Percentiles rank a stretch among this genome's conserved stretches.
Evolutionary conservation across 805 yeast genomes (phyloP).

Genomic region (Candida insectorum): DNA sequence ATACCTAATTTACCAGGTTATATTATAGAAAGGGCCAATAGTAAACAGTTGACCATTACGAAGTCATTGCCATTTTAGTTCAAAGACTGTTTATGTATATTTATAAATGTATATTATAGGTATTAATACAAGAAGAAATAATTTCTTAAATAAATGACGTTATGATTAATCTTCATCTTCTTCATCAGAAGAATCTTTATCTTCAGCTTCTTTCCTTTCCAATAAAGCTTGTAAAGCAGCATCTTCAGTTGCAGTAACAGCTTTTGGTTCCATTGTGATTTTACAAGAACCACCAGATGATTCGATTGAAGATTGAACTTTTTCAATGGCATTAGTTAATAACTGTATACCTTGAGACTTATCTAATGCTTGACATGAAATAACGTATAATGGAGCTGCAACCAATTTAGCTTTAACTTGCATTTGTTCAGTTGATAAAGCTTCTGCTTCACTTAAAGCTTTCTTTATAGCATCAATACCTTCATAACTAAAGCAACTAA

Average conservation of each 20-base stretch:
- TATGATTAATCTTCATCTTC: slow-evolving; percentile 39
- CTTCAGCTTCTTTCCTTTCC: slow-evolving; percentile 90
- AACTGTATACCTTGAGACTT: slow-evolving; percentile 82
- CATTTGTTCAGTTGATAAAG: slow-evolving; percentile 74
- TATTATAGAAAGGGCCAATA: slow-evolving; percentile 39
- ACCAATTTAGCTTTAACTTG: slow-evolving; percentile 92
- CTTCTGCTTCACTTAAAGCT: slow-evolving; percentile 86
- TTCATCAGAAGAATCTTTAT: slow-evolving; percentile 78
- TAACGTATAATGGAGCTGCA: slow-evolving; percentile 95
- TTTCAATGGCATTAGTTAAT: slow-evolving; percentile 75
- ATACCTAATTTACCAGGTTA: slow-evolving; percentile 33
- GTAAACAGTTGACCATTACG: slow-evolving; percentile 25
- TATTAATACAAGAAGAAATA: slow-evolving; percentile 3
- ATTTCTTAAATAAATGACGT: not conserved
- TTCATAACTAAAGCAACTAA: slow-evolving; percentile 94
- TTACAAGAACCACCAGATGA: slow-evolving; percentile 82
- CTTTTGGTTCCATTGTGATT: slow-evolving; percentile 97
- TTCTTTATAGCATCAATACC: slow-evolving; percentile 96
- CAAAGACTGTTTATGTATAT: slow-evolving; percentile 2
- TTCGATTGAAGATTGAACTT: slow-evolving; percentile 66
- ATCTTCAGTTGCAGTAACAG: slow-evolving; percentile 97
- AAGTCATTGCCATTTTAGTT: slow-evolving; percentile 23
- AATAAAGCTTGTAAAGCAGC: slow-evolving; percentile 94
- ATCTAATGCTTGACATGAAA: slow-evolving; percentile 90
- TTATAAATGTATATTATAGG: slow-evolving; percentile 7